Base-by-base conservation (phyloP, 1,284 basidiomycete species). In the Heterobasidion occidentale region DNA sequence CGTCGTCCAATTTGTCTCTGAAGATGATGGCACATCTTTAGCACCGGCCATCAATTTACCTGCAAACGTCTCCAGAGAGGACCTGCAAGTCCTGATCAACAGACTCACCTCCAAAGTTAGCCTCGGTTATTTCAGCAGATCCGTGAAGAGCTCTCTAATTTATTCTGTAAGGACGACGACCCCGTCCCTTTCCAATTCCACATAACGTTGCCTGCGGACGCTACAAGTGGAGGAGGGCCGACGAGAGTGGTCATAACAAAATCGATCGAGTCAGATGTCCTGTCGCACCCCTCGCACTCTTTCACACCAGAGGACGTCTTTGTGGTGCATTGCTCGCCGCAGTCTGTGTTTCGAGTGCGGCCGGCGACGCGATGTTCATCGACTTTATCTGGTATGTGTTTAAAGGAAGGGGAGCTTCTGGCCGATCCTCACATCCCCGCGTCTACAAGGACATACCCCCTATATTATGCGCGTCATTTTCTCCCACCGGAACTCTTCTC, bases 391-490 rank as follows among this genome's bases (percentile, higher is more conserved):
- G 92, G 92, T 88, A 64, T 59, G 60, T 55, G 35, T n/a, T 4
- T 20, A 7, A 36, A 9, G 51, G 49, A 34, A 35, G 48, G 3
- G 38, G 12, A 42, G n/a, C 38, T n/a, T 36, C n/a, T 4, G 51
- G 19, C 36, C 47, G 20, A 36, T 42, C 3, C 53, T 33, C 48
- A 47, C 46, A 56, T 56, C 45, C 1, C 20, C 42, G 42, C 33
- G 49, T 51, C 34, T 38, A n/a, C 6, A 38, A 89, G 94, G 94
- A 14, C 97, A 99, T 66, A 83, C 87, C 93, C 0, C 93, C 96
- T 0, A 99, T 99, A 60, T 78, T 98, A 8, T 99, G 95, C 69
- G 93, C 94, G 51, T 86, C 93, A 0, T 97, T 98, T 68, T 97
- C 94, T 4, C 96, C 96, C 0, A 96, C 94, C 0, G 95, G 95